Evolutionary conservation across 2,329 filamentous ascomycete species (phyloP), one percentile per base, ranked within the genome.

Genomic region (Aspergillus jensenii): DNA sequence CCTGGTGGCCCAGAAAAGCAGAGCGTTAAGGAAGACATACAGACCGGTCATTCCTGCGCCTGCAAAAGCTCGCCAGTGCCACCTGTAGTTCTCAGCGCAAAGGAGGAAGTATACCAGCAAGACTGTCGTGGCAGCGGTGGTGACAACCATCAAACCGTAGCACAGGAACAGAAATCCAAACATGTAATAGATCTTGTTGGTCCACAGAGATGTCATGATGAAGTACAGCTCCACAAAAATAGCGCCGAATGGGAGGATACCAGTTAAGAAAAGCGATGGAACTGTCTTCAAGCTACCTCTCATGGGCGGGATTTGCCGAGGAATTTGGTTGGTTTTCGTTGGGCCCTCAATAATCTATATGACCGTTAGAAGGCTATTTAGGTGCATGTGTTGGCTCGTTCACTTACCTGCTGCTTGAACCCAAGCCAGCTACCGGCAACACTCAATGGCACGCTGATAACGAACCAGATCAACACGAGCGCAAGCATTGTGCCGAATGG

Each of bases 161-260:
- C 93, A 97, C 56, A 99, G 84, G 82, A 99, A 99, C 37, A 99
- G 81, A 83, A 99, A 99, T 21, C 95, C 95, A 69, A 99, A 99
- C 95, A 99, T 99, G 84, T 99, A 99, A 82, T 99, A 99, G 65
- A 99, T 95, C 77, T 95, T 91, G 80, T 89, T 93, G 77, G 96
- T 96, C 95, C 95, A 99, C 72, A 99, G 93, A 25, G 91, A 96
- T 78, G 89, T 96, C 91, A 99, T 96, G 80, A 99, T 97, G 78
- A 98, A 98, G 83, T 96, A 98, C 2, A 99, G 87, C 79, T 99
- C 95, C 47, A 98, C 93, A 65, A 98, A 97, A 72, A 99, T 98
- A 61, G 95, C 93, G 47, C 90, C 92, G 69, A 99, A 99, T 0
- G 95, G 95, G 25, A 98, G 82, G 51, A 98, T 87, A 52, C 95